Base-by-base conservation (phyloP, 1,284 basidiomycete genomes). In the Sporisorium reilianum region DNA sequence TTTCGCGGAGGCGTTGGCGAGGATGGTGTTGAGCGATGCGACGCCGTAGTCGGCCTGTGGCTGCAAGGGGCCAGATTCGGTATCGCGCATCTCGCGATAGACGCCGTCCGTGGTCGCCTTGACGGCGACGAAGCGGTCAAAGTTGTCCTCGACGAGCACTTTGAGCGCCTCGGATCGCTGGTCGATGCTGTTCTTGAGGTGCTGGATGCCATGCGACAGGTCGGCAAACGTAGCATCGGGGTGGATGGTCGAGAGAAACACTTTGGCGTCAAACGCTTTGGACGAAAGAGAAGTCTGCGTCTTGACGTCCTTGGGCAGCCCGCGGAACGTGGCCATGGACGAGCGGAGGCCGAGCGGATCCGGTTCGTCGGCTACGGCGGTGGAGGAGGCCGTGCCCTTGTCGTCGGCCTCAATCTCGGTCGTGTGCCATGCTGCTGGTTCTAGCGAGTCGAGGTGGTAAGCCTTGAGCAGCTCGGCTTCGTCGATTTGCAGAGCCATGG, bases 211-310 rank as follows among this genome's bases (percentile, higher is more conserved):
- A 88, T 87, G 8, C 88, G 36, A 97, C 0, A 84, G 89, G 81
- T 98, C 95, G 85, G 95, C 92, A 80, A 95, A 98, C 0, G 94
- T 94, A 11, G 96, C 97, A 81, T 97, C 94, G 2, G 97, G 97
- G 81, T 99, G 95, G 16, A 96, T 90, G 3, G 90, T 90, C 8
- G 93, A 93, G 28, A 99, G 88, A 85, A 97, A 99, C 0, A 90
- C 89, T 83, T 97, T 98, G 16, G 97, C 93, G 82, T 98, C 94
- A 86, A 99, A 99, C 1, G 93, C 90, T 85, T 99, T 99, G 52
- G 94, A 96, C 2, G 91, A 78, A n/a, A 84, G 77, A 4, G 65
- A 73, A 11, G 83, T 67, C 42, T 82, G 77, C 18, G 59, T 41
- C n/a, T 80, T 75, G 55, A 64, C 46, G 8, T 77, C 64, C 30